Evolutionary conservation across 2,329 filamentous ascomycete species (phyloP), one percentile per base, ranked within the genome.

Genomic region (Mycosphaerella sp.): DNA sequence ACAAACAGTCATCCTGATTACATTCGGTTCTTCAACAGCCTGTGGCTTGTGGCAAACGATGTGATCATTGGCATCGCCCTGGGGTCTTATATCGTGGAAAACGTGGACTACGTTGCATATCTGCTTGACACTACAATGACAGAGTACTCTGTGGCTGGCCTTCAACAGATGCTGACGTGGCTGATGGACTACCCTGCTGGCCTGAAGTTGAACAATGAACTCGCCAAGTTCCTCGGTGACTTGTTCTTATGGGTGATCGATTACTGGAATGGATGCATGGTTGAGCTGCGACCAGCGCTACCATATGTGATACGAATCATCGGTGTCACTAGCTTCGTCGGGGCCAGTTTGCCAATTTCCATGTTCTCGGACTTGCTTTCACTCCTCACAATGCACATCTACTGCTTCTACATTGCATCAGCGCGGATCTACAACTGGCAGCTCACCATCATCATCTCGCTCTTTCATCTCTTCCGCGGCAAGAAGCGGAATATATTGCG

Each of bases 351-450:
- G 87, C 91, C 95, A 1, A 93, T 98, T 50, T 90, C 92, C 17
- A 81, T 98, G 57, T 92, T 95, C 71, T 97, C 92, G 0, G 93
- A 98, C 69, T 80, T 98, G 6, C 79, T 97, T 2, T 95, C 92
- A 1, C 79, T 95, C 45, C 77, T 97, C 56, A 98, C 95, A 1
- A 76, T 98, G 36, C 93, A 98, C 72, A 96, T 98, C 53, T 95
- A 97, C 75, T 95, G 87, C 1, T 98, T 98, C 71, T 98, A 98
- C 71, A 85, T 97, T 54, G 92, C 95, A 12, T 95, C 91, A 7
- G 93, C 93, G 2, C 86, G 93, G 48, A 97, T 98, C 66, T 98
- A 92, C 72, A 90, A 97, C 73, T 98, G 93, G 93, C 93, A 98
- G 72, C 83, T 98, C 57, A 95, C 87, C 3, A 97, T 98, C 59